phyloP scores from a whole-genome alignment of 2,329 filamentous ascomycete genomes.

The Ophiostoma ips region DNA sequence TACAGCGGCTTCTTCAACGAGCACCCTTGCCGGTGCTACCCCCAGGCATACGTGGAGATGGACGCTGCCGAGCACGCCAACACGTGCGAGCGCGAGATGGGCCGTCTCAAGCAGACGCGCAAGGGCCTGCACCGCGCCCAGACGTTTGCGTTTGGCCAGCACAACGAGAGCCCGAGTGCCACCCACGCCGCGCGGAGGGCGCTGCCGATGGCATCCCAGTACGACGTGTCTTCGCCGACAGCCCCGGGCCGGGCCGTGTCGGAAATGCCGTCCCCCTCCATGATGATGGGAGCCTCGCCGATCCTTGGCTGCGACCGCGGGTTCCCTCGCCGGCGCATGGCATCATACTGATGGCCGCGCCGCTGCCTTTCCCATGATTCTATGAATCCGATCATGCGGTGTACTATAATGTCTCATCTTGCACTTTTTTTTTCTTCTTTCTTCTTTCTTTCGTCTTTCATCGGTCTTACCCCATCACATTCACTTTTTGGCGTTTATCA shows the following conservation, averaged over 20 bases:
- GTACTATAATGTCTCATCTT: neutral
- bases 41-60: conserved; percentile 96
- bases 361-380: neutral
- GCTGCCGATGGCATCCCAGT: neutral
- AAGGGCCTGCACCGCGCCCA: conserved; percentile 76
- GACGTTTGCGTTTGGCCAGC: conserved; percentile 88
- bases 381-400: neutral
- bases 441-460: neutral
- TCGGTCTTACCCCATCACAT: neutral
- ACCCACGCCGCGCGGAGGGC: neutral
- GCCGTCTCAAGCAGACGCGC: conserved; percentile 73
- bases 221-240: conserved; percentile 41
- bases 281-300: conserved; percentile 28
- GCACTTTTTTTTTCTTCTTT: neutral
- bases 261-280: conserved; percentile 25
- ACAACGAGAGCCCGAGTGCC: conserved; percentile 23
- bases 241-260: conserved; percentile 28
- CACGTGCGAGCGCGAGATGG: conserved; percentile 89
- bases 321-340: conserved; percentile 43
- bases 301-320: conserved; percentile 36
- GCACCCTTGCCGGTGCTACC: conserved; percentile 70
- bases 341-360: conserved; percentile 38
- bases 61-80: conserved; percentile 78
- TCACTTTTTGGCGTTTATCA: neutral
- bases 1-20: conserved; percentile 86